Conservation (phyloP, 2,329 filamentous ascomycete species). For the Gyromitra esculenta region DNA sequence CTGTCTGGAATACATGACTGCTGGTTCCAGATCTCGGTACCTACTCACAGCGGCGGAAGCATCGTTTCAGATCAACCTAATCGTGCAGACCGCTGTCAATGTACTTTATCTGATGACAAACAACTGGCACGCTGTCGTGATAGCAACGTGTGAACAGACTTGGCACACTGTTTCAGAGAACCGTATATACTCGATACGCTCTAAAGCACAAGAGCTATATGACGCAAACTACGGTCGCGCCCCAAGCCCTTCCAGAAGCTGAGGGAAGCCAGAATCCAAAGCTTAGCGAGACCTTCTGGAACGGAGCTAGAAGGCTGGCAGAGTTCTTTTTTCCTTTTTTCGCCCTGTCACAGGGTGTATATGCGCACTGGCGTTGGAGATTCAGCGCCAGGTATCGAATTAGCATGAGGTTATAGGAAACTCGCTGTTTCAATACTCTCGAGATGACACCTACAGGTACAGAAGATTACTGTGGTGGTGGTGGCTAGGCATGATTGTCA, state of each 20-base stretch:
- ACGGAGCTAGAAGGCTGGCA: slow-evolving; percentile 22
- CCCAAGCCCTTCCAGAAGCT: slow-evolving; percentile 15
- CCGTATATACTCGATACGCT: slow-evolving; percentile 16
- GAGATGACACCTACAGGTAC: slow-evolving; percentile 33
- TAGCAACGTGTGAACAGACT: slow-evolving; percentile 11
- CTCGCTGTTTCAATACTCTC: slow-evolving; percentile 40
- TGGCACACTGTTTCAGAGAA: slow-evolving; percentile 21
- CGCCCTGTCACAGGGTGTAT: slow-evolving; percentile 3
- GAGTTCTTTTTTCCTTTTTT: slow-evolving; percentile 15
- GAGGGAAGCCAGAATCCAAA: slow-evolving; percentile 9
- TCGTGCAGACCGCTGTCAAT: slow-evolving; percentile 34
- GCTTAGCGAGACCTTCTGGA: slow-evolving; percentile 44
- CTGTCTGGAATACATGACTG: slow-evolving; percentile 18
- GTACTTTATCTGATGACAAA: slow-evolving; percentile 29
- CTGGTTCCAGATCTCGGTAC: slow-evolving; percentile 24
- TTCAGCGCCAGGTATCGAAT: slow-evolving; percentile 19
- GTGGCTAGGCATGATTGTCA: slow-evolving; percentile 11
- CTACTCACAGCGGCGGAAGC: slow-evolving; percentile 21
- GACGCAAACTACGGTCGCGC: slow-evolving; percentile 2
- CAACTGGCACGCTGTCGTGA: slow-evolving; percentile 6
- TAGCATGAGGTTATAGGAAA: slow-evolving; percentile 24
- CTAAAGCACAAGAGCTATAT: slow-evolving; percentile 24
- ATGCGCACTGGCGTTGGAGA: slow-evolving; percentile 19
- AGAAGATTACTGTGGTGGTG: slow-evolving; percentile 20
- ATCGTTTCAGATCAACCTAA: slow-evolving; percentile 23